phyloP scores from a whole-genome alignment of 176 grass and related monocot species.

The Oryza glaberrima region DNA sequence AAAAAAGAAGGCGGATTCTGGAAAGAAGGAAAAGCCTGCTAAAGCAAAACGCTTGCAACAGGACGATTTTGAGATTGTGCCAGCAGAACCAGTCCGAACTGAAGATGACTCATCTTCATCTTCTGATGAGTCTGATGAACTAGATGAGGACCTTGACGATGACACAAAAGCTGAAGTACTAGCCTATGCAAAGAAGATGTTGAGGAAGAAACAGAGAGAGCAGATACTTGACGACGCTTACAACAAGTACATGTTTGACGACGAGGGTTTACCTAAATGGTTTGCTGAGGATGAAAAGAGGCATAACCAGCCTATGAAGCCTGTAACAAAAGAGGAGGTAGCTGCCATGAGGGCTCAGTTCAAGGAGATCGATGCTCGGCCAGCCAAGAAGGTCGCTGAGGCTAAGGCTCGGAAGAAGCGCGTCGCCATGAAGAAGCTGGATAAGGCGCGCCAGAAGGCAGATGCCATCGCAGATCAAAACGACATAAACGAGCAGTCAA shows the following conservation, averaged over 20 bases:
- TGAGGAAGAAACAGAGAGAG: slow-evolving; percentile 96
- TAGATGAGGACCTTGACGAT: slow-evolving; percentile 60
- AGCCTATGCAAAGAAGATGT: slow-evolving; percentile 93
- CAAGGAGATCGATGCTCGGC: slow-evolving; percentile 87
- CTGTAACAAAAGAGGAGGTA: slow-evolving; percentile 81
- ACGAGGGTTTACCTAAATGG: slow-evolving; percentile 82
- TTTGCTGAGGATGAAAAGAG: slow-evolving; percentile 87
- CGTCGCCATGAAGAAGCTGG: slow-evolving; percentile 61
- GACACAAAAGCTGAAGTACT: slow-evolving; percentile 80
- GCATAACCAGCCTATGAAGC: slow-evolving; percentile 67
- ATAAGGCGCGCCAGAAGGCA: slow-evolving; percentile 85
- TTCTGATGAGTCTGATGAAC: slow-evolving; percentile 76
- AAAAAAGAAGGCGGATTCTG: slow-evolving; percentile 36
- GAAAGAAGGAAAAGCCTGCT: slow-evolving; percentile 26
- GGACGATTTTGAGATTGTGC: slow-evolving; percentile 86
- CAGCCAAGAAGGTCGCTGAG: slow-evolving; percentile 89
- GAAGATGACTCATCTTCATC: slow-evolving; percentile 66
- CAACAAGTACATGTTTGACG: slow-evolving; percentile 93
- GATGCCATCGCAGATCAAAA: slow-evolving; percentile 76
- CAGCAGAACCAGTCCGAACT: slow-evolving; percentile 67
- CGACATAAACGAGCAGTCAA: slow-evolving; percentile 76
- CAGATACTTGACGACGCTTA: slow-evolving; percentile 93
- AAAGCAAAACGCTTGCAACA: slow-evolving; percentile 42
- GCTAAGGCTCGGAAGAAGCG: slow-evolving; percentile 96
- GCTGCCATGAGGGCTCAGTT: slow-evolving; percentile 87